A percentile compares a stretch with the other conserved stretches of the same genome.
phyloP scores from a whole-genome alignment of 116 monocot genomes.

The Trichopus zeylanicus region DNA sequence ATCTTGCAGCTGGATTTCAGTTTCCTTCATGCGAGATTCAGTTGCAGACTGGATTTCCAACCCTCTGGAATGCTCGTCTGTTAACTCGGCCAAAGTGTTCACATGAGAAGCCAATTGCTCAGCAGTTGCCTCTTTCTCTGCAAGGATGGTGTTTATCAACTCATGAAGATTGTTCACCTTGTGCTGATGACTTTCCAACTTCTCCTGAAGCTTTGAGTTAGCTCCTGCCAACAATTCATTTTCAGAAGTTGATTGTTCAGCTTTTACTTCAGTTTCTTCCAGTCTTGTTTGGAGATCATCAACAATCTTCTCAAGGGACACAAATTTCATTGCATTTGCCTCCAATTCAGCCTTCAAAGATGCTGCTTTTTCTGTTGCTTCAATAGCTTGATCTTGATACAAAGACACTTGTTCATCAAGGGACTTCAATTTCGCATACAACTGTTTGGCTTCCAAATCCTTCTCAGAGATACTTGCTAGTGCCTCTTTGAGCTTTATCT shows the following conservation, averaged over 20 bases:
- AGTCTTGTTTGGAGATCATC: conserved; percentile 46
- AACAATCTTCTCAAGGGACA: conserved; percentile 18
- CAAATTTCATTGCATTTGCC: conserved; percentile 20
- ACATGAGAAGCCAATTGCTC: conserved; percentile 44
- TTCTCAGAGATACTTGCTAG: conserved; percentile 36
- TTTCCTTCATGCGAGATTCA: conserved; percentile 49
- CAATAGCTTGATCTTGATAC: conserved; percentile 29
- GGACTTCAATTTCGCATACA: conserved; percentile 33
- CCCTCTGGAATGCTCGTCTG: conserved; percentile 44
- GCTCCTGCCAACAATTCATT: conserved; percentile 36
- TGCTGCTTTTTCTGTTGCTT: conserved; percentile 30
- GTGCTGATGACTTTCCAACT: conserved; percentile 40
- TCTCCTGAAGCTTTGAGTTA: conserved; percentile 53
- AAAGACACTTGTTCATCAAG: conserved; percentile 34
- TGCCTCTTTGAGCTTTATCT: conserved; percentile 55
- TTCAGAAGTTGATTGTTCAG: conserved; percentile 36
- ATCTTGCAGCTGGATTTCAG: conserved; percentile 39
- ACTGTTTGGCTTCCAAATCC: conserved; percentile 46
- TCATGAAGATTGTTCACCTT: conserved; percentile 59
- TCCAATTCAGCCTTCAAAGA: conserved; percentile 48
- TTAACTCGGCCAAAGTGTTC: conserved; percentile 39
- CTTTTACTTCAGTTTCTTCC: conserved; percentile 31
- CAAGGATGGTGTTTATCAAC: conserved; percentile 27
- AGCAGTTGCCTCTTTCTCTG: conserved; percentile 57
- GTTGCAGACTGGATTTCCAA: conserved; percentile 47